Evolutionary conservation across 345 rosid genomes (phyloP).

Genomic region (Mangifera indica): DNA sequence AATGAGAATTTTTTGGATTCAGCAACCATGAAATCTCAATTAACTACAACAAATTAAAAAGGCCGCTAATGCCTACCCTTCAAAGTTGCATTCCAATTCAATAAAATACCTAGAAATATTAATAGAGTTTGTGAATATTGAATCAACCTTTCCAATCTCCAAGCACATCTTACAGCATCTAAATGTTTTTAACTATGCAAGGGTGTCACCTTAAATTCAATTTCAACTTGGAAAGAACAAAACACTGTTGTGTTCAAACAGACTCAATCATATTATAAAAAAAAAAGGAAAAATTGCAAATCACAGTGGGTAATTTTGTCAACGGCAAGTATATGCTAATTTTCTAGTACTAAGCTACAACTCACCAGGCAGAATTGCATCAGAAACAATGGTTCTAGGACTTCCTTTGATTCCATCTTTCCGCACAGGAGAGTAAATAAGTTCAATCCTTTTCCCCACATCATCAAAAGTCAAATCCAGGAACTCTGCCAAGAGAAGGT

Average conservation of each 20-base stretch:
- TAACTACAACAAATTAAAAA: too few species aligned
- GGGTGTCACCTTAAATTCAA: too few species aligned
- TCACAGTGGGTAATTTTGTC: neutral
- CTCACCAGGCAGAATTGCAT: constrained; percentile 77
- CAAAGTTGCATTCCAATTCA: too few species aligned
- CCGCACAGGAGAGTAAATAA: constrained; percentile 79
- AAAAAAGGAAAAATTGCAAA: neutral
- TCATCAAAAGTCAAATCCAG: constrained; percentile 81
- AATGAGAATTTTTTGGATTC: too few species aligned
- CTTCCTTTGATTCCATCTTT: constrained; percentile 79
- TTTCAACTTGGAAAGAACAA: neutral
- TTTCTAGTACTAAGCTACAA: constrained; percentile 13
- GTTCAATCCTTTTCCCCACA: constrained; percentile 74
- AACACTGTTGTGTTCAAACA: neutral
- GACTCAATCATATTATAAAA: neutral
- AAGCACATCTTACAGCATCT: too few species aligned
- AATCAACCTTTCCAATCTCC: too few species aligned
- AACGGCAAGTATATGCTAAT: neutral
- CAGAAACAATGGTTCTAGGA: constrained; percentile 62
- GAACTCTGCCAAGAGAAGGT: constrained; percentile 52
- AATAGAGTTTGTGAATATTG: too few species aligned
- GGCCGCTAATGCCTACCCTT: too few species aligned
- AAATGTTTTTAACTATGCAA: too few species aligned
- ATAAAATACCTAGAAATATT: too few species aligned
- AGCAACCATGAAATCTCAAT: too few species aligned